Percentiles rank a stretch among this genome's conserved stretches.
Conservation (phyloP, 2,329 filamentous ascomycete species). For the Nothophoma quercina region DNA sequence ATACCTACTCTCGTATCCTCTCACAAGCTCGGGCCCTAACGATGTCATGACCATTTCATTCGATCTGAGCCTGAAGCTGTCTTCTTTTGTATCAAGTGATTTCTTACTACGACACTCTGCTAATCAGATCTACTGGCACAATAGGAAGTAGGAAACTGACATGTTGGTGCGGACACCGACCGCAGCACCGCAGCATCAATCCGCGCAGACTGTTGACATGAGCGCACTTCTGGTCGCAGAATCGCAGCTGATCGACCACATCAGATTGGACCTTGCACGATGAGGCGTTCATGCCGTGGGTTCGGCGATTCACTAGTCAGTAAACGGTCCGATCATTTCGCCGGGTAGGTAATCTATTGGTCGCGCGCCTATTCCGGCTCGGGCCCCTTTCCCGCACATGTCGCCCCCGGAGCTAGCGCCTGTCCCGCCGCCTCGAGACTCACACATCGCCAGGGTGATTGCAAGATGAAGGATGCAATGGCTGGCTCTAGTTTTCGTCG, state of each 20-base stretch:
- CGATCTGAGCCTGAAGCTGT: too few relatives aligned
- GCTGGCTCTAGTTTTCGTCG: background rate
- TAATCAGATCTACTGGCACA: too few relatives aligned
- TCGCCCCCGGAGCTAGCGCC: background rate
- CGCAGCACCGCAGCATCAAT: too few relatives aligned
- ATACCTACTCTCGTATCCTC: too few relatives aligned
- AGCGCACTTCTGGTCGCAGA: background rate
- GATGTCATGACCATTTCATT: too few relatives aligned
- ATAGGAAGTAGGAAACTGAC: too few relatives aligned
- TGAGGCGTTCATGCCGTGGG: slow-evolving; percentile 4
- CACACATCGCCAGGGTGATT: background rate
- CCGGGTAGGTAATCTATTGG: slow-evolving; percentile 5
- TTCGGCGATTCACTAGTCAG: background rate
- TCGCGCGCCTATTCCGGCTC: background rate
- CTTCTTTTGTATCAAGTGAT: too few relatives aligned
- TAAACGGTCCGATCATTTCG: slow-evolving; percentile 2
- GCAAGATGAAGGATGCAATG: slow-evolving; percentile 1
- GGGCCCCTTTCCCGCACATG: background rate
- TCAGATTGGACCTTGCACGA: background rate
- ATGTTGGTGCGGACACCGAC: too few relatives aligned
- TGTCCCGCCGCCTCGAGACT: slow-evolving; percentile 2
- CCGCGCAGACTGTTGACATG: background rate
- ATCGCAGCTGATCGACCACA: background rate
- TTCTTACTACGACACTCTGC: too few relatives aligned
- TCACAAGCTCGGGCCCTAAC: too few relatives aligned